phyloP scores from a whole-genome alignment of 768 basidiomycete species.

The Neoboletus magnificus region DNA sequence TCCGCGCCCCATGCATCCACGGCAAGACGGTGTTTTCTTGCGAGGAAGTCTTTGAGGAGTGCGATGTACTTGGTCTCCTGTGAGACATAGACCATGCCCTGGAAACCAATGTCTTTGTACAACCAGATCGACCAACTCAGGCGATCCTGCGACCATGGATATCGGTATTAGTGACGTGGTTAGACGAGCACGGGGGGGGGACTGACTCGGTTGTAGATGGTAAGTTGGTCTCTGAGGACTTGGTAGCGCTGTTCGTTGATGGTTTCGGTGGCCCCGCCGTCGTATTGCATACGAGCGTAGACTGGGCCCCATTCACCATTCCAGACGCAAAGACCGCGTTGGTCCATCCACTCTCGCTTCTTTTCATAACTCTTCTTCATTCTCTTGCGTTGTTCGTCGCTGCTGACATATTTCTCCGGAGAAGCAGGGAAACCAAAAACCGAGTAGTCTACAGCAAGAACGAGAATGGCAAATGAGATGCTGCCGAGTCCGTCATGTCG shows the following conservation, averaged over 20 bases:
- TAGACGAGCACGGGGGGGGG: not conserved
- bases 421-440: constrained; percentile 68
- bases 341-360: constrained; percentile 77
- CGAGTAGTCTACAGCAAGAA: constrained; percentile 22
- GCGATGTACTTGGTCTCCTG: constrained; percentile 68
- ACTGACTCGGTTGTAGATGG: constrained; percentile 54
- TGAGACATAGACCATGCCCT: constrained; percentile 79
- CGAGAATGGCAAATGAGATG: not conserved
- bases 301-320: constrained; percentile 87
- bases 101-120: constrained; percentile 85
- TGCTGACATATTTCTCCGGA: constrained; percentile 52
- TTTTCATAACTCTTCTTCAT: constrained; percentile 60
- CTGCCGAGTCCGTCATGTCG: not conserved
- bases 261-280: constrained; percentile 54
- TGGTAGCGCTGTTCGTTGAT: constrained; percentile 65
- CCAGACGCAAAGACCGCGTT: constrained; percentile 63
- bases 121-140: constrained; percentile 85
- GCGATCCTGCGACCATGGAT: constrained; percentile 42
- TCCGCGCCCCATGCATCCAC: constrained; percentile 80
- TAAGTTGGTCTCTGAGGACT: constrained; percentile 71
- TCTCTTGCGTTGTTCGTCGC: constrained; percentile 48
- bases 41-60: constrained; percentile 64
- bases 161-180: not conserved
- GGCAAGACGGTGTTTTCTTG: constrained; percentile 75
- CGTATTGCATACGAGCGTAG: constrained; percentile 61